Base-by-base conservation (phyloP, 1,284 basidiomycete species). In the Sporisorium graminicola region DNA sequence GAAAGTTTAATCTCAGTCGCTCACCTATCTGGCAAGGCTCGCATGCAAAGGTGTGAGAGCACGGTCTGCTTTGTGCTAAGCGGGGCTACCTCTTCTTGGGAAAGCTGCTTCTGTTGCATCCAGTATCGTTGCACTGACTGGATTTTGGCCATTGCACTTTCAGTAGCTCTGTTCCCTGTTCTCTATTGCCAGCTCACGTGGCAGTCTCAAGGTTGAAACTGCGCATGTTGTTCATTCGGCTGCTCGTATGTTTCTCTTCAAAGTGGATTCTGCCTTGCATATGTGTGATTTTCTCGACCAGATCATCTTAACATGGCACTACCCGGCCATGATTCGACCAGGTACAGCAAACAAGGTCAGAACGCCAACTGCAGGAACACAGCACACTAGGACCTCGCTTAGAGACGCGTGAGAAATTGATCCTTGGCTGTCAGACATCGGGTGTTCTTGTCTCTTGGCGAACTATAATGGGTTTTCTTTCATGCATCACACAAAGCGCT, bases 51-150 rank as follows among this genome's bases (percentile, higher is more conserved):
- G 18, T 5, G 42, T 42, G 35, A 18, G 37, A 40, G 2, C 5
- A n/a, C n/a, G n/a, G 16, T n/a, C 13, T n/a, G 47, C 58, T 29
- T 67, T 53, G 65, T 58, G 65, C 40, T 47, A 58, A 50, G 58
- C 65, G 54, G 65, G 54, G 65, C 65, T 61, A 55, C 64, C 52
- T 5, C 20, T 18, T 8, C 47, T 20, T 65, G 64, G 63, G 55
- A 65, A 54, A 9, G 13, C 22, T 10, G 20, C 51, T n/a, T 42
- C 20, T 44, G 16, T 57, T 46, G 33, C 55, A 47, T 26, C 55
- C 31, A 26, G 53, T 29, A 49, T n/a, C 27, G 14, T 49, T 26
- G 47, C n/a, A 16, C 9, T 29, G 12, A 29, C 31, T 16, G 47
- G 47, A n/a, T 2, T n/a, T n/a, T n/a, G n/a, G n/a, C n/a, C n/a